A percentile compares a stretch with the other conserved stretches of the same genome.
Conservation (phyloP, 345 rosid genomes). For the Geranium rotundifolium region DNA sequence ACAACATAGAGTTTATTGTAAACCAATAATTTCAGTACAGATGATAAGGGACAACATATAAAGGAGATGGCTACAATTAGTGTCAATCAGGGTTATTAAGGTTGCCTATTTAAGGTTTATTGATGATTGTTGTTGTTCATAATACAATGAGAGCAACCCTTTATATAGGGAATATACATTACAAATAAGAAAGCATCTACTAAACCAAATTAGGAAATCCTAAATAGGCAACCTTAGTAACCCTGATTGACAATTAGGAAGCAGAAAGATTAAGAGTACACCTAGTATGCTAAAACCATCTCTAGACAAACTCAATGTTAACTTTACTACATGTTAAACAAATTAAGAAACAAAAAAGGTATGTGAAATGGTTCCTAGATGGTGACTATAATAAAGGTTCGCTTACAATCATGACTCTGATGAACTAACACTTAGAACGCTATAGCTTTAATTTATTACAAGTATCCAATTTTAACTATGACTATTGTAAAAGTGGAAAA, state of each 20-base stretch:
- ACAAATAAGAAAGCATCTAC: no score
- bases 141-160: no score
- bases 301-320: no score
- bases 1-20: constrained; percentile 11
- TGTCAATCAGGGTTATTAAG: background rate
- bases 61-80: background rate
- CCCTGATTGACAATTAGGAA: background rate
- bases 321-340: no score
- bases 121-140: no score
- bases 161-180: no score
- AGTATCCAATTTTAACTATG: background rate
- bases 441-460: background rate
- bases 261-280: no score
- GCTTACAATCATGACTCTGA: background rate
- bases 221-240: no score
- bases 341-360: background rate
- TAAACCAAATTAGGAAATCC: no score
- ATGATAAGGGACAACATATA: background rate
- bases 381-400: background rate
- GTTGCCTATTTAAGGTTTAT: no score
- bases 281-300: no score
- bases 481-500: no score
- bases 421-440: background rate
- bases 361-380: background rate
- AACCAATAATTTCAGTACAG: background rate